Percentiles rank a stretch among this genome's conserved stretches.
phyloP scores from a whole-genome alignment of 129 eudicot genomes.

The Helichrysum umbraculigerum region DNA sequence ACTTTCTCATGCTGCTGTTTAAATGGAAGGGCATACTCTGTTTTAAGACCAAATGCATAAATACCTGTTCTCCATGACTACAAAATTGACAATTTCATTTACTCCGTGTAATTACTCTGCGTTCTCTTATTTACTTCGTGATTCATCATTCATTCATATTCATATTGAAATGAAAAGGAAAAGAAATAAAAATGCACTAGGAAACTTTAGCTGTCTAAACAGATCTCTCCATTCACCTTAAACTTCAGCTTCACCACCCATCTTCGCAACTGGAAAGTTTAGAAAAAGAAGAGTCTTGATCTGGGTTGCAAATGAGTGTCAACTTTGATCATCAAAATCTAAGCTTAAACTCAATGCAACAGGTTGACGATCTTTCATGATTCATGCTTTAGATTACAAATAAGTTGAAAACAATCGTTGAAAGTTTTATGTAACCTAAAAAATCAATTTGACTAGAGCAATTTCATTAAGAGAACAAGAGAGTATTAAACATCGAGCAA shows the following conservation, averaged over 20 bases:
- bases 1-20: conserved; percentile 9
- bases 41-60: not conserved
- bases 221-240: too few species aligned
- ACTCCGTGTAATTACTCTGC: not conserved
- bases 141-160: not conserved
- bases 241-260: too few species aligned
- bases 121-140: too few species aligned
- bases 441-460: too few species aligned
- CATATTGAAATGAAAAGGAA: not conserved
- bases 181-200: too few species aligned
- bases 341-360: not conserved
- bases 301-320: not conserved
- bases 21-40: conserved; percentile 6
- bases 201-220: too few species aligned
- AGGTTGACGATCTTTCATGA: not conserved
- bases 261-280: not conserved
- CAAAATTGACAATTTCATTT: not conserved
- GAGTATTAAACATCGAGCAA: too few species aligned
- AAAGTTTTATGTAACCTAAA: too few species aligned
- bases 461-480: too few species aligned
- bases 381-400: not conserved
- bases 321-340: not conserved
- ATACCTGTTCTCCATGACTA: not conserved
- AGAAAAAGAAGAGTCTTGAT: not conserved
- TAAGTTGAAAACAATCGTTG: too few species aligned